phyloP scores from a whole-genome alignment of 257 asterid genomes.

The Dorcoceras hygrometricum region DNA sequence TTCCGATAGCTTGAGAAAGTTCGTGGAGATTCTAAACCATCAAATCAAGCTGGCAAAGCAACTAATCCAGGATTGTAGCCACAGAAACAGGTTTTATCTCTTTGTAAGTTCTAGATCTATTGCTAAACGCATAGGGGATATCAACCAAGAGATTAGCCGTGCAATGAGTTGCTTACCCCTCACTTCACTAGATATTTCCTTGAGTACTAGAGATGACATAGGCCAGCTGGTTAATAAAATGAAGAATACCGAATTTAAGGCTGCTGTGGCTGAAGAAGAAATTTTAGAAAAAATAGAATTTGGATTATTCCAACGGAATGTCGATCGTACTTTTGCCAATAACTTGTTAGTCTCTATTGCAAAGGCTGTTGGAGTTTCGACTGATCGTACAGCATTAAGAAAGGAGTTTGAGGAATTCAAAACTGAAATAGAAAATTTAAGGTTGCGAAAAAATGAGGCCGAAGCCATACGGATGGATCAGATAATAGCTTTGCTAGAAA shows the following conservation, averaged over 20 bases:
- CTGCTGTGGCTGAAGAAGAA: conserved; percentile 49
- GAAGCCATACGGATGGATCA: conserved; percentile 73
- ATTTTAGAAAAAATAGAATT: conserved; percentile 53
- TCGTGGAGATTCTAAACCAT: conserved; percentile 37
- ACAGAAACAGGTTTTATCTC: conserved; percentile 52
- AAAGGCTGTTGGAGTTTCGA: conserved; percentile 52
- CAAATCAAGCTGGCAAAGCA: conserved; percentile 37
- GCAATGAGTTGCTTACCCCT: conserved; percentile 47
- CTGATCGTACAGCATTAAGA: conserved; percentile 41
- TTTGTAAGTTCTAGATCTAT: conserved; percentile 45
- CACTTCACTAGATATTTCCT: conserved; percentile 41
- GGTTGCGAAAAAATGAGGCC: conserved; percentile 50
- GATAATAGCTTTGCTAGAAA: conserved; percentile 52
- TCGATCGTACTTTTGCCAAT: conserved; percentile 57
- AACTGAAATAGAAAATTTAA: conserved; percentile 45
- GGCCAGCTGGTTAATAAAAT: conserved; percentile 34
- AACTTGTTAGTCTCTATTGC: conserved; percentile 54
- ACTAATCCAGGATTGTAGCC: conserved; percentile 45
- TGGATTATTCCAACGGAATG: conserved; percentile 52
- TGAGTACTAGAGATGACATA: conserved; percentile 41
- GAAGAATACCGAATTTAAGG: conserved; percentile 48
- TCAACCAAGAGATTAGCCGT: conserved; percentile 44
- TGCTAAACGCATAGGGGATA: conserved; percentile 40
- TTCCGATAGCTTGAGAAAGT: conserved; percentile 33
- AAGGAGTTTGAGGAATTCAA: conserved; percentile 57